phyloP scores from a whole-genome alignment of 2,329 filamentous ascomycete species.

The Phaeophleospora eucalypticola region DNA sequence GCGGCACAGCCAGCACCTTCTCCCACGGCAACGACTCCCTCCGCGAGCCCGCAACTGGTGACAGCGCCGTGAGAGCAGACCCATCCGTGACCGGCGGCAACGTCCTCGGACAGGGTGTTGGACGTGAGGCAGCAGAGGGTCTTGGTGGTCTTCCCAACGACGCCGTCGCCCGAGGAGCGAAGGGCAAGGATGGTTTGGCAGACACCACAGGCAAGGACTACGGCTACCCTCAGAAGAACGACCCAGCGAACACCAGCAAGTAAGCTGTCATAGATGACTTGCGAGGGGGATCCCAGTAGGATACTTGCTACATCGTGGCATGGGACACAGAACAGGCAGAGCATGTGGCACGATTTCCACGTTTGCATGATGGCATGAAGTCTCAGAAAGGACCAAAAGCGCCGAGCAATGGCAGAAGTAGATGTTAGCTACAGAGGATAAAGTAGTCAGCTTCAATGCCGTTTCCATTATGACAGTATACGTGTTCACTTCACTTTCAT shows the following conservation, averaged over 20 bases:
- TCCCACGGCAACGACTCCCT: constrained; percentile 47
- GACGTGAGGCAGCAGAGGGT: constrained; percentile 59
- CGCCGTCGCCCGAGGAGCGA: constrained; percentile 49
- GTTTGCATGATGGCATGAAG: constrained; percentile 9
- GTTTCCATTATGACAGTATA: too few relatives aligned
- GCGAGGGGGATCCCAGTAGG: not conserved
- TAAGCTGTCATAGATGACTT: not conserved
- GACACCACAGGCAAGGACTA: constrained; percentile 42
- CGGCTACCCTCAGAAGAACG: constrained; percentile 40
- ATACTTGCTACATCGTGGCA: not conserved
- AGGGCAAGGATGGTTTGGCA: constrained; percentile 38
- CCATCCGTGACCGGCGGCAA: constrained; percentile 50
- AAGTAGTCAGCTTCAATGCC: not conserved
- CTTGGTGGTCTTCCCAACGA: constrained; percentile 57
- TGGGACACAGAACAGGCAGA: not conserved
- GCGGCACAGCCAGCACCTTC: constrained; percentile 40
- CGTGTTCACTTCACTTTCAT: too few relatives aligned
- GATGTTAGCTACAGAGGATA: constrained; percentile 4
- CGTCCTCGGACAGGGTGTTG: constrained; percentile 49
- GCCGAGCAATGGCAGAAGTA: constrained; percentile 1
- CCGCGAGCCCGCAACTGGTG: constrained; percentile 49
- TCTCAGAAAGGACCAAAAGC: constrained; percentile 1
- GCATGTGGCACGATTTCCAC: not conserved
- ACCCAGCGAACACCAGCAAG: constrained; percentile 30
- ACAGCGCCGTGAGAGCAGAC: constrained; percentile 49